Base-by-base conservation (phyloP, 202 grass and related monocot genomes). In the Cymbopogon flexuosus region DNA sequence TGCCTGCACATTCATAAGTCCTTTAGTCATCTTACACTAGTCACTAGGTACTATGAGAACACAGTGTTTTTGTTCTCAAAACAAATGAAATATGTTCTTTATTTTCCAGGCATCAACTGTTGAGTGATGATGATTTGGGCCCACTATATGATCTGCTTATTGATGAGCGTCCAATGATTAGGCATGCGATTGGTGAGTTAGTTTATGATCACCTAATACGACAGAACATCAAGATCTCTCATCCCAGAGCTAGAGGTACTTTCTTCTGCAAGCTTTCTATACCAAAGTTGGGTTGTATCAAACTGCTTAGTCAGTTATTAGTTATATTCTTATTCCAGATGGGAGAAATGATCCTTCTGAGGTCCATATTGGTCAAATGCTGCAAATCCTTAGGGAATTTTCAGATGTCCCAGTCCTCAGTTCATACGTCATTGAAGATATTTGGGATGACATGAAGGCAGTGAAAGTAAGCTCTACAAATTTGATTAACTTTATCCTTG, bases 361-460 rank as follows among this genome's bases (percentile, higher is more conserved):
- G 83, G 88, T 98, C 84, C 95, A 95, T 77, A 91, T 98, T 56
- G 84, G 95, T 81, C 84, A 92, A 65, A 88, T 98, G 83, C 80
- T 98, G 78, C 95, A 95, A 86, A 98, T 98, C 68, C 59, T 98
- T 68, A 90, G 92, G 67, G 95, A 98, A 71, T 98, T 98, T 91
- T 86, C 96, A 67, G 90, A 98, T 56, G 96, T 95, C 76, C 90
- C 92, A 72, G 84, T 95, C 52, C 87, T 98, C 59, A 92, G 96
- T 89, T 87, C 96, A 35, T 98, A 98, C 8, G 92, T 98, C 31
- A 98, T 98, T 86, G 96, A 98, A 88, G 96, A 98, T 84, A 94
- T 98, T 91, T 98, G 96, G 96, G 96, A 95, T 49, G 90, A 98
- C 83, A 98, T 98, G 96, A 95, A 98, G 73, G 96, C 96, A 34